Percentiles rank a stretch among this genome's conserved stretches.
phyloP scores from a whole-genome alignment of 2,329 filamentous ascomycete species.

The Mycosphaerelloides madeirae region DNA sequence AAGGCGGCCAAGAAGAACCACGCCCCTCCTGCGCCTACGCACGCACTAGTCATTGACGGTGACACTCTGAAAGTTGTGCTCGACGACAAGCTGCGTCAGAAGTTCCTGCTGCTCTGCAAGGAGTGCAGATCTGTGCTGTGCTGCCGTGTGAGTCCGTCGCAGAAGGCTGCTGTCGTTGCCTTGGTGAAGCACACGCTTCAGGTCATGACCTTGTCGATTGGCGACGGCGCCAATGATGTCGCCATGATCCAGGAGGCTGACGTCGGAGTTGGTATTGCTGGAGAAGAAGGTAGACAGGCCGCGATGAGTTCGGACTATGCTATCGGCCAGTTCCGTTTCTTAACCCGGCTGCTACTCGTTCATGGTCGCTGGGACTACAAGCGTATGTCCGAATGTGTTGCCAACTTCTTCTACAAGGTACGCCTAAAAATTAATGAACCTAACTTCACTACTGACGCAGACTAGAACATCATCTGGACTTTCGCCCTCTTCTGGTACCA shows the following conservation, averaged over 20 bases:
- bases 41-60: conserved; percentile 91
- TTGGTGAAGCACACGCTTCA: conserved; percentile 94
- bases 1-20: conserved; percentile 74
- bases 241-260: conserved; percentile 98
- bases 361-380: conserved; percentile 97
- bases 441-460: conserved; percentile 24
- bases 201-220: conserved; percentile 91
- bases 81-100: conserved; percentile 75
- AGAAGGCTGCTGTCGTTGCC: conserved; percentile 93
- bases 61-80: conserved; percentile 88
- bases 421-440: background rate
- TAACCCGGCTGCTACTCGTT: conserved; percentile 78
- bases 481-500: conserved; percentile 97
- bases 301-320: conserved; percentile 96
- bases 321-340: conserved; percentile 87
- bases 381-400: conserved; percentile 83
- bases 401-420: conserved; percentile 99
- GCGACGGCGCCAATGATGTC: conserved; percentile 92
- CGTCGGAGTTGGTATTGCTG: conserved; percentile 92
- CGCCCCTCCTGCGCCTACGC: conserved; percentile 77
- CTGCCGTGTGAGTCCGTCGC: conserved; percentile 92
- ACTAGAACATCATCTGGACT: conserved; percentile 90
- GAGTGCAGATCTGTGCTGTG: conserved; percentile 95
- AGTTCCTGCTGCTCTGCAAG: conserved; percentile 92
- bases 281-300: conserved; percentile 85